phyloP scores from a whole-genome alignment of 345 rosid genomes.

The Ailanthus altissimus region DNA sequence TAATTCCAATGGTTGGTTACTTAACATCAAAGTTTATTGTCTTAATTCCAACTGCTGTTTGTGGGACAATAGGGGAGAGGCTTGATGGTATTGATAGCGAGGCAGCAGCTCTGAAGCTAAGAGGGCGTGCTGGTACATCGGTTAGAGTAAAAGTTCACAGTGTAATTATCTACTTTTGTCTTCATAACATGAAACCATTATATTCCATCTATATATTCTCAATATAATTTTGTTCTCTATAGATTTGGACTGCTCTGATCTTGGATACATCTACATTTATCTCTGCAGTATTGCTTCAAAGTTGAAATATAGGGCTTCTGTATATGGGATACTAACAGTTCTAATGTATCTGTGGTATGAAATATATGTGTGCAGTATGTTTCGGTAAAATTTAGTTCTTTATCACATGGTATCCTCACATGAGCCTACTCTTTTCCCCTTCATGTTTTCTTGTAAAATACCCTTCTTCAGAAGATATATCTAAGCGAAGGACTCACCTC shows the following conservation, averaged over 20 bases:
- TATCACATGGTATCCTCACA: neutral
- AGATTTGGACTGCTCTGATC: neutral
- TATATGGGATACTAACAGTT: neutral
- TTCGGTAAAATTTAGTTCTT: neutral
- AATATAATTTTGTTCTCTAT: neutral
- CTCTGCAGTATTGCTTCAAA: neutral
- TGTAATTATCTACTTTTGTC: constrained; percentile 37
- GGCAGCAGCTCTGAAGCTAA: constrained; percentile 82
- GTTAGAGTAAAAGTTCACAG: constrained; percentile 71
- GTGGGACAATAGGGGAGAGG: constrained; percentile 58
- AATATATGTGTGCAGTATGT: neutral
- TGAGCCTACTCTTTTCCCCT: neutral
- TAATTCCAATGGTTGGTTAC: neutral
- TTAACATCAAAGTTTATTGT: neutral
- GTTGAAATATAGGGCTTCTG: neutral
- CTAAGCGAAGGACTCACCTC: neutral
- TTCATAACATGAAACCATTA: neutral
- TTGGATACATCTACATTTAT: neutral
- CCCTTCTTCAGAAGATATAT: neutral
- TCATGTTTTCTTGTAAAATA: neutral
- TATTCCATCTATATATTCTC: neutral
- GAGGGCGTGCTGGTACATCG: constrained; percentile 81
- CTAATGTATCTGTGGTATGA: neutral
- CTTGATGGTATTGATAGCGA: constrained; percentile 72
- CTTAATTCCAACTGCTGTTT: constrained; percentile 8